Percentiles rank a stretch among this genome's conserved stretches.
phyloP scores from a whole-genome alignment of 2,329 filamentous ascomycete species.

The Aspergillus caelatus region DNA sequence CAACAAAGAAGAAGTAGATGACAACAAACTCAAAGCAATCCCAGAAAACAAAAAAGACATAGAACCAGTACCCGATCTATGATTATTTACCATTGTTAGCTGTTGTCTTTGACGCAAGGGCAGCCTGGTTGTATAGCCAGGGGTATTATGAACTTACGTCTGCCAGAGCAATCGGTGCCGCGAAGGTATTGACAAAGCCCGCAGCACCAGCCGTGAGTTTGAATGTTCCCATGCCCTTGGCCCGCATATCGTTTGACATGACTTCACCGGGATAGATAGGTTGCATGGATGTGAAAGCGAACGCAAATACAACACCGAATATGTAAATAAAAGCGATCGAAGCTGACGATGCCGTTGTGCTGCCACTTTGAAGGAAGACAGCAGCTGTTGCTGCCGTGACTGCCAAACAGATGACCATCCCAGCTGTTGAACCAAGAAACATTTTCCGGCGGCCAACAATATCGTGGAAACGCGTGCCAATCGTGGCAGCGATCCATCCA shows the following conservation, averaged over 20 bases:
- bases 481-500: not conserved
- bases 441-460: constrained; percentile 14
- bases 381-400: constrained; percentile 7
- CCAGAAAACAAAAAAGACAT: constrained; percentile 51
- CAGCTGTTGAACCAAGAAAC: constrained; percentile 10
- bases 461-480: constrained; percentile 15
- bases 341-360: constrained; percentile 29
- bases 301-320: constrained; percentile 53
- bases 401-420: constrained; percentile 15
- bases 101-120: not conserved
- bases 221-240: constrained; percentile 57
- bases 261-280: constrained; percentile 58
- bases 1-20: constrained; percentile 38
- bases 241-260: constrained; percentile 57
- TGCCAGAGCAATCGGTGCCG: constrained; percentile 10
- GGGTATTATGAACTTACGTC: constrained; percentile 4
- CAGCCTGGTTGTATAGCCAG: not conserved
- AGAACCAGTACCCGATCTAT: constrained; percentile 18
- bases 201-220: constrained; percentile 15
- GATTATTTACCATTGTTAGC: not conserved
- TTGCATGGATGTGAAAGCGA: constrained; percentile 52
- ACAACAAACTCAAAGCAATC: constrained; percentile 25
- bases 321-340: constrained; percentile 57
- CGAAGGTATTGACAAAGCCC: constrained; percentile 15
- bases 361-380: too few species aligned